Conservation (phyloP, 768 basidiomycete species). For the Gymnopilus dilepis region DNA sequence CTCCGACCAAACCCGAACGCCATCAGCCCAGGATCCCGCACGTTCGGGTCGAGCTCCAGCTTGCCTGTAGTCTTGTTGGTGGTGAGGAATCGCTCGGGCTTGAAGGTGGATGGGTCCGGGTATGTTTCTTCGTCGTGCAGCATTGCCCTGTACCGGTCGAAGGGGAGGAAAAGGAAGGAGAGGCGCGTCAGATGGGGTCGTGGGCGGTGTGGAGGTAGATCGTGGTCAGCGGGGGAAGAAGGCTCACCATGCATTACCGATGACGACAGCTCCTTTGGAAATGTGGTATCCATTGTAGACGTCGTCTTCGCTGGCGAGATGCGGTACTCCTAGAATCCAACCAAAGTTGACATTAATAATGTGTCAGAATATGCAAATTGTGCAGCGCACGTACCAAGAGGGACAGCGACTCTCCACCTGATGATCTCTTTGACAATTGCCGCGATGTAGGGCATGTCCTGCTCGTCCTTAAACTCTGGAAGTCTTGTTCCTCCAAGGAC, state of each 20-base stretch:
- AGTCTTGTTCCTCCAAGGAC: conserved; percentile 41
- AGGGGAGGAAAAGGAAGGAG: neutral
- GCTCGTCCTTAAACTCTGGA: conserved; percentile 43
- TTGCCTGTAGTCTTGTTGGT: conserved; percentile 5
- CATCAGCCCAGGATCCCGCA: conserved; percentile 6
- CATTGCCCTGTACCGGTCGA: conserved; percentile 33
- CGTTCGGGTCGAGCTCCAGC: conserved; percentile 41
- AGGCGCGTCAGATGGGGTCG: neutral
- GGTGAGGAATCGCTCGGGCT: conserved; percentile 51
- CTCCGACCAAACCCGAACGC: conserved; percentile 16
- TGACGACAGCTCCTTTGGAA: conserved; percentile 44
- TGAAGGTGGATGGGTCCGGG: conserved; percentile 42
- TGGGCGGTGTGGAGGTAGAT: too few relatives aligned
- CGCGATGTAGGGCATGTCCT: conserved; percentile 42
- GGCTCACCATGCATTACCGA: conserved; percentile 41
- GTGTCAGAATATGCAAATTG: too few relatives aligned
- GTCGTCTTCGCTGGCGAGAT: conserved; percentile 44
- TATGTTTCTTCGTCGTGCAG: conserved; percentile 38
- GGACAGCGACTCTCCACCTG: conserved; percentile 37
- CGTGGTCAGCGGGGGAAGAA: neutral
- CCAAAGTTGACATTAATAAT: neutral
- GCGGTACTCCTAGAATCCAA: conserved; percentile 34
- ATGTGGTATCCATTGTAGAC: conserved; percentile 50
- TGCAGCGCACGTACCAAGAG: conserved; percentile 27
- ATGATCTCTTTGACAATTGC: conserved; percentile 43